Conservation (phyloP, 1,284 basidiomycete species). For the Ceratobasidium sp. region DNA sequence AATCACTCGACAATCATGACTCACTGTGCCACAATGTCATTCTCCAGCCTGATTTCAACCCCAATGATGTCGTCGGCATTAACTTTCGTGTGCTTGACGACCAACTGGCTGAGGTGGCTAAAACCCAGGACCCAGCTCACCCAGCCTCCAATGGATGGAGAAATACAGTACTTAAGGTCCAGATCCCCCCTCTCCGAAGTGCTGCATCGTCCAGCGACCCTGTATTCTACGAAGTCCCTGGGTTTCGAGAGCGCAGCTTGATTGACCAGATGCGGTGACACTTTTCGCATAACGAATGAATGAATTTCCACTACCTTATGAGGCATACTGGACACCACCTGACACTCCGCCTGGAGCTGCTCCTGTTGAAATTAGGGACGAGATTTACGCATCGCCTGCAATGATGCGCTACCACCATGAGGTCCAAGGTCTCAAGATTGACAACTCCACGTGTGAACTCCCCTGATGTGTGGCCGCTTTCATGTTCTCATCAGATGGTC, state of each 20-base stretch:
- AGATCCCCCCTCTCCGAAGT: neutral
- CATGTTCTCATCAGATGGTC: conserved; percentile 54
- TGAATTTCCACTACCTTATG: too few species aligned
- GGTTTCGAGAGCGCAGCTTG: too few species aligned
- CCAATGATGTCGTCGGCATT: neutral
- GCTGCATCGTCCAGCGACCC: too few species aligned
- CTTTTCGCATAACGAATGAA: too few species aligned
- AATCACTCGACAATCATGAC: neutral
- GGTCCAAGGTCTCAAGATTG: conserved; percentile 1
- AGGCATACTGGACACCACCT: too few species aligned
- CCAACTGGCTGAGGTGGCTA: neutral
- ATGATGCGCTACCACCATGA: conserved; percentile 1
- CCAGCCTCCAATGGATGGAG: neutral
- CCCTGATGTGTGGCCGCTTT: conserved; percentile 48
- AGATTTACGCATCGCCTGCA: conserved; percentile 22
- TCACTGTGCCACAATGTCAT: neutral
- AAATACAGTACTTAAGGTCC: neutral
- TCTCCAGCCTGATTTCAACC: neutral
- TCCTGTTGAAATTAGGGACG: too few species aligned
- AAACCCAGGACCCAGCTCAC: neutral
- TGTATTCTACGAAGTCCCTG: too few species aligned
- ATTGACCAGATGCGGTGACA: too few species aligned
- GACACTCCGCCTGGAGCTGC: too few species aligned
- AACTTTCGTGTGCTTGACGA: neutral
- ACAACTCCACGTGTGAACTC: conserved; percentile 46